Conservation (phyloP, 2,329 filamentous ascomycete genomes). For the Neofusicoccum sp. region DNA sequence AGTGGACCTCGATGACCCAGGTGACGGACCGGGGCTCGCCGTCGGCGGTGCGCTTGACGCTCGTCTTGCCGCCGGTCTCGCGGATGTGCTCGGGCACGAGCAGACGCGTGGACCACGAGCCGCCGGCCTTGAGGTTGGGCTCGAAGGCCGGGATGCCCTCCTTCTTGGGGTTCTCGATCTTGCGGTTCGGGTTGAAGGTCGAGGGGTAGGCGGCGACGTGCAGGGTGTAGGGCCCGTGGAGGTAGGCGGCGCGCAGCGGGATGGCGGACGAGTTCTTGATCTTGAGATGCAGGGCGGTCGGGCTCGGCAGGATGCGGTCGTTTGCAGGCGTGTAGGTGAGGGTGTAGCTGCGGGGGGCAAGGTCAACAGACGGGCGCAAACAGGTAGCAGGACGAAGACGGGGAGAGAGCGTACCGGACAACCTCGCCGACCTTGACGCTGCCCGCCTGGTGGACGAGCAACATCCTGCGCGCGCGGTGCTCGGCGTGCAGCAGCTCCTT, state of each 20-base stretch:
- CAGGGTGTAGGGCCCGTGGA: conserved; percentile 92
- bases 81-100: conserved; percentile 76
- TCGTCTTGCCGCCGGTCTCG: conserved; percentile 54
- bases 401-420: conserved; percentile 61
- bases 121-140: conserved; percentile 92
- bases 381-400: not conserved
- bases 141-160: conserved; percentile 89
- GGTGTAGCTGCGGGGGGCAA: conserved; percentile 56
- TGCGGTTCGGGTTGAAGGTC: conserved; percentile 77
- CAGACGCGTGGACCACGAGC: conserved; percentile 77
- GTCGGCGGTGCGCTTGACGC: conserved; percentile 33
- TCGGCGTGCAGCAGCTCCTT: conserved; percentile 33
- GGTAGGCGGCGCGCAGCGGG: conserved; percentile 87
- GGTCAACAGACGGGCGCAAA: no score
- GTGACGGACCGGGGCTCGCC: conserved; percentile 59
- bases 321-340: conserved; percentile 86
- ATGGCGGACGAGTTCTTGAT: conserved; percentile 91
- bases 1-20: conserved; percentile 89
- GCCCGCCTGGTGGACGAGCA: conserved; percentile 86
- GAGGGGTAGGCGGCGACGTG: conserved; percentile 83
- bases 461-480: conserved; percentile 56
- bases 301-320: conserved; percentile 87
- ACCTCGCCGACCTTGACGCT: conserved; percentile 93
- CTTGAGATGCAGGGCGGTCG: conserved; percentile 75
- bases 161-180: conserved; percentile 65